Conservation (phyloP, 306 rosid genomes). For the Sophora flavescens region DNA sequence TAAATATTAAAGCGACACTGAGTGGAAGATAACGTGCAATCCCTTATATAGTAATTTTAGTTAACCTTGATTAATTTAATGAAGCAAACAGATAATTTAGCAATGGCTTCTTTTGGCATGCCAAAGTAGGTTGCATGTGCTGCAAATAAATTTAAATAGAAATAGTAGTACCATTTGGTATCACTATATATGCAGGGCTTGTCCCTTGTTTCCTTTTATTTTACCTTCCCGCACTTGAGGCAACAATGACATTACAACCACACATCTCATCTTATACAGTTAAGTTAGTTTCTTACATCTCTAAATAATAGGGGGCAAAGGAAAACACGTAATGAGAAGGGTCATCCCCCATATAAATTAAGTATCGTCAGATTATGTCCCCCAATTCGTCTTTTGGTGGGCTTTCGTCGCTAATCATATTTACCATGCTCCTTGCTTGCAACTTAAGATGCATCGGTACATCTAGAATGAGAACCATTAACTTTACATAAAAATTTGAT, state of each 20-base stretch:
- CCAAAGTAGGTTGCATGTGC: constrained; percentile 69
- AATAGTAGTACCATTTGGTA: constrained; percentile 43
- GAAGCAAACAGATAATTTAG: constrained; percentile 49
- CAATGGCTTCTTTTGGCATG: constrained; percentile 43
- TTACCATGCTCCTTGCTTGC: no score
- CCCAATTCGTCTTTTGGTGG: neutral
- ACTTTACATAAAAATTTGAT: no score
- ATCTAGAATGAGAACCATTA: no score
- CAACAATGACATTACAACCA: constrained; percentile 21
- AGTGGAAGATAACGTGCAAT: constrained; percentile 75
- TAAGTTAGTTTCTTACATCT: constrained; percentile 40
- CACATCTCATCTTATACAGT: constrained; percentile 5
- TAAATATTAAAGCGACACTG: constrained; percentile 44
- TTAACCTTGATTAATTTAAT: constrained; percentile 41
- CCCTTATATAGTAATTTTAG: constrained; percentile 47
- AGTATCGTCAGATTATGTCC: constrained; percentile 3
- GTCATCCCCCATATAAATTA: neutral
- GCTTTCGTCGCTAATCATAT: neutral
- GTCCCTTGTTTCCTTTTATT: constrained; percentile 34
- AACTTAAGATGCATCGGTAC: no score
- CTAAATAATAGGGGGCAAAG: constrained; percentile 15
- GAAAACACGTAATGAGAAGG: constrained; percentile 3
- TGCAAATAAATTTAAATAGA: constrained; percentile 37
- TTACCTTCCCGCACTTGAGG: constrained; percentile 13
- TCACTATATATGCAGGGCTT: neutral